Evolutionary conservation across 805 yeast genomes (phyloP).

Genomic region (Blastobotrys attinorum): DNA sequence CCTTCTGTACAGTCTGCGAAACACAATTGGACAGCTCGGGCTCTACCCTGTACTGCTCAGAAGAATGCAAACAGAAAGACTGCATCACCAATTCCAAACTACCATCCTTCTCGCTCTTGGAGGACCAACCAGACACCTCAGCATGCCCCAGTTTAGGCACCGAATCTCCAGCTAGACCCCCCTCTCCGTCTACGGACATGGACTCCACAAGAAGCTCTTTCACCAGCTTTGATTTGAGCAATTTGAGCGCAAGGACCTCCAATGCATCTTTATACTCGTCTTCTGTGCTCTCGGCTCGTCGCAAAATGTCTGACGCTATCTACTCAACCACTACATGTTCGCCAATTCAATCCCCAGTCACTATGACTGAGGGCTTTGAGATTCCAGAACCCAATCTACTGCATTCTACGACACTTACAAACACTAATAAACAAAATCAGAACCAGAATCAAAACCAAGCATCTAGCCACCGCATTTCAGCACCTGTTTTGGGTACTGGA

Average conservation of each 20-base stretch:
- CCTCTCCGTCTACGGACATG: neutral
- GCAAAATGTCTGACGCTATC: neutral
- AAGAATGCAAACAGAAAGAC: constrained; percentile 25
- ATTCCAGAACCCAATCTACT: neutral
- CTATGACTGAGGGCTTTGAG: neutral
- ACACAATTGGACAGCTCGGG: constrained; percentile 20
- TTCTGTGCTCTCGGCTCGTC: neutral
- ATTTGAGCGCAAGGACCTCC: neutral
- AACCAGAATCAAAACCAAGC: neutral
- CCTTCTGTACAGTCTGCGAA: constrained; percentile 32
- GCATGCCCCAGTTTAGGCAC: neutral
- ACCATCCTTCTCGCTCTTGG: constrained; percentile 1
- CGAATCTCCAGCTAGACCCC: neutral
- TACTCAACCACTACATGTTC: neutral
- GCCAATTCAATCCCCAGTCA: neutral
- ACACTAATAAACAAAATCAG: too few species aligned
- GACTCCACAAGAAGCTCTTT: neutral
- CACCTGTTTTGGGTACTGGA: neutral
- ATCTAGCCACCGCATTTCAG: neutral
- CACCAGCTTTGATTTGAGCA: neutral
- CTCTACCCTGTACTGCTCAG: constrained; percentile 27
- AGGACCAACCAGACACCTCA: neutral
- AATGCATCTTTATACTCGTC: neutral
- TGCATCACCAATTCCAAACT: neutral
- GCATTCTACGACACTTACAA: neutral